These are phyloP conservation scores for Cnidoscolus chayamansa DNA, from an alignment of 441 rosid genomes.

Conservation along the genomic window DNA sequence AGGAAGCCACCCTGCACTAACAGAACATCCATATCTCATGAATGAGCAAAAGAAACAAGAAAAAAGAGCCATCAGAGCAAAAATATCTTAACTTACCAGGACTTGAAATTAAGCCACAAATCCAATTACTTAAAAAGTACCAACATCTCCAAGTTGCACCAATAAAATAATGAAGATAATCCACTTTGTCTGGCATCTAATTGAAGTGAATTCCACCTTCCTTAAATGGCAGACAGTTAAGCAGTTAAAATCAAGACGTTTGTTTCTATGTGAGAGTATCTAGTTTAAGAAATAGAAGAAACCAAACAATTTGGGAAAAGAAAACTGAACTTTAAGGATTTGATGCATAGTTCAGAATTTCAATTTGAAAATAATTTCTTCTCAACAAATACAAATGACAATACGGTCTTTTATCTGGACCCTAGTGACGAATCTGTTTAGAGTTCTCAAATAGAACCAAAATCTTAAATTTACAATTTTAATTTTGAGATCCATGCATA, in stretches of 20 bases:
- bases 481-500: not conserved
- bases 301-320: not conserved
- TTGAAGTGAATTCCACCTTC: constrained; percentile 10
- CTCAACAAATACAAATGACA: not conserved
- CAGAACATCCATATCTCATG: constrained; percentile 15
- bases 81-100: constrained; percentile 26
- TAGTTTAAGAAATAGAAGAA: not conserved
- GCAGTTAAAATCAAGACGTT: not conserved
- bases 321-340: not conserved
- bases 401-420: not conserved
- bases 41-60: constrained; percentile 2
- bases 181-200: constrained; percentile 20
- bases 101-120: constrained; percentile 26
- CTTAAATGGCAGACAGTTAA: not conserved
- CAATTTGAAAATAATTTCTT: not conserved
- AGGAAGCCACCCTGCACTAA: constrained; percentile 36
- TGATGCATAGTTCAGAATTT: not conserved
- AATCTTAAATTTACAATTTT: too few species aligned
- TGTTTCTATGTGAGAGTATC: not conserved
- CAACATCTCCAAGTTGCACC: constrained; percentile 29
- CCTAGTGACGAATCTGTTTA: not conserved
- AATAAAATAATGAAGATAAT: constrained; percentile 20
- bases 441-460: not conserved
- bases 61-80: constrained; percentile 3
- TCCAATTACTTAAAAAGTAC: constrained; percentile 23